Evolutionary conservation across 2,329 filamentous ascomycete species (phyloP).

Genomic region (Pyrenochaeta sp.): DNA sequence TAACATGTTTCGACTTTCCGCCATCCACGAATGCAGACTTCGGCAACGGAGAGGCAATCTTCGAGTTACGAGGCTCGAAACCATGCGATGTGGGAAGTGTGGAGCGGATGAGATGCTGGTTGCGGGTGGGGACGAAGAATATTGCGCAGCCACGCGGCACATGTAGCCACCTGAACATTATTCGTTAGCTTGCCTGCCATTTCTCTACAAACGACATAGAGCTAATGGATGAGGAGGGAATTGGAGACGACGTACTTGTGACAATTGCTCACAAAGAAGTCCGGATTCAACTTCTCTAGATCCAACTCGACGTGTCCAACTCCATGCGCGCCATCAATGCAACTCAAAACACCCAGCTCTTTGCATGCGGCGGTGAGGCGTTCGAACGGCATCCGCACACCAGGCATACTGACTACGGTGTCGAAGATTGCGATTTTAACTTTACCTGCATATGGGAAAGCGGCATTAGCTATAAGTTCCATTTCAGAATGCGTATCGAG

Average conservation of each 20-base stretch:
- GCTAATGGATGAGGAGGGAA: no score
- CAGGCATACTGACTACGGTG: conserved; percentile 79
- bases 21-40: conserved; percentile 23
- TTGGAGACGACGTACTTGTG: conserved; percentile 36
- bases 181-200: background rate
- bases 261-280: conserved; percentile 87
- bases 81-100: conserved; percentile 84
- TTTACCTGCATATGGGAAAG: conserved; percentile 35
- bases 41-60: conserved; percentile 52
- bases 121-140: conserved; percentile 78
- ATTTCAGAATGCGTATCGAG: background rate
- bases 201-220: background rate
- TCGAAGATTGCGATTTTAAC: conserved; percentile 79
- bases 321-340: conserved; percentile 86
- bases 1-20: conserved; percentile 54
- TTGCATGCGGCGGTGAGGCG: conserved; percentile 69
- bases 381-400: conserved; percentile 82
- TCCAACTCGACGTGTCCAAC: conserved; percentile 81
- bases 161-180: conserved; percentile 74
- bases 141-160: conserved; percentile 81
- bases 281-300: conserved; percentile 71
- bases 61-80: conserved; percentile 62
- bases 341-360: conserved; percentile 72
- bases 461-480: no score
- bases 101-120: conserved; percentile 77